A percentile compares a stretch with the other conserved stretches of the same genome.
Conservation (phyloP, 305 asterid species). For the Fraxinus latifolia region DNA sequence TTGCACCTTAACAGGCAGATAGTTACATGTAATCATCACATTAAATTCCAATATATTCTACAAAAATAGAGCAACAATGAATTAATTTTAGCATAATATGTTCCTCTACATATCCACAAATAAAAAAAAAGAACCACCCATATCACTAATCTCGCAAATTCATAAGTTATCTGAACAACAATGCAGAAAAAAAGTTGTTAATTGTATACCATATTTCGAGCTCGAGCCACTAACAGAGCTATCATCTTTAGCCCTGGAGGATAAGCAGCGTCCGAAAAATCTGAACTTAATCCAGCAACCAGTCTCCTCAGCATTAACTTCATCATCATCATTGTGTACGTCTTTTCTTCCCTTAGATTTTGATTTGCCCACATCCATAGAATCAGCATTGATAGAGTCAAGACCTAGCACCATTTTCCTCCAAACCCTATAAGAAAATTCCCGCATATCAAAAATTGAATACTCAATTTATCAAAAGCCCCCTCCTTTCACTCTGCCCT, state of each 20-base stretch:
- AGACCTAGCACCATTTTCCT: slow-evolving; percentile 51
- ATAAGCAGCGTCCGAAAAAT: slow-evolving; percentile 55
- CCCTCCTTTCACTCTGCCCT: slow-evolving; percentile 33
- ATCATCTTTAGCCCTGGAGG: slow-evolving; percentile 58
- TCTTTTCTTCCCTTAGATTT: slow-evolving; percentile 40
- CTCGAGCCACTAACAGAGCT: slow-evolving; percentile 53
- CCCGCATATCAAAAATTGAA: slow-evolving; percentile 20
- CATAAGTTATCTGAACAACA: neutral
- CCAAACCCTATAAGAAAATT: slow-evolving; percentile 35
- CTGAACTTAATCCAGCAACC: slow-evolving; percentile 70
- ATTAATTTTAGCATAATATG: slow-evolving; percentile 4
- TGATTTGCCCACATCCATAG: slow-evolving; percentile 34
- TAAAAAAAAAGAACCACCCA: neutral
- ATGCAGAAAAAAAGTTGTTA: neutral
- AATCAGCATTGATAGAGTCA: slow-evolving; percentile 35
- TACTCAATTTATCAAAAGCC: slow-evolving; percentile 30
- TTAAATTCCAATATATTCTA: neutral
- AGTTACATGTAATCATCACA: neutral
- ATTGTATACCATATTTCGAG: slow-evolving; percentile 52
- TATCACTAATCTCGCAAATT: neutral
- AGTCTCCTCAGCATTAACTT: slow-evolving; percentile 39
- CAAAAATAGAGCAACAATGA: neutral
- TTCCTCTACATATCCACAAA: neutral
- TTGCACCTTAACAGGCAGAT: slow-evolving; percentile 14
- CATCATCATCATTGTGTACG: slow-evolving; percentile 41